Conservation (phyloP, 2,329 filamentous ascomycete genomes). For the Corinectria fuckeliana region DNA sequence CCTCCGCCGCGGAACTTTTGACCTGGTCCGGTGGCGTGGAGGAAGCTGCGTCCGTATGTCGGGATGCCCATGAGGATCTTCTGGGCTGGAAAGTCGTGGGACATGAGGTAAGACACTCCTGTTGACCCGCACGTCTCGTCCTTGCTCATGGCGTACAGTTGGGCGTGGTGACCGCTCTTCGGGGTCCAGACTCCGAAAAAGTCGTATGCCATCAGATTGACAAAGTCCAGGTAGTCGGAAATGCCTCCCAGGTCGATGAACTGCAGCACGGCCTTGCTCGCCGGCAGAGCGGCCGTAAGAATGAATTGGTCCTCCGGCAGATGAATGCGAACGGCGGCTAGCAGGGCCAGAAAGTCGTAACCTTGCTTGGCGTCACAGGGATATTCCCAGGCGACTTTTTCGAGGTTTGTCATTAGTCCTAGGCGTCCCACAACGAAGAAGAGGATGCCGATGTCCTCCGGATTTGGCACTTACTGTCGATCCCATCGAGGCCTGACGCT, state of each 20-base stretch:
- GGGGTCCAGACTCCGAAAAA: slow-evolving; percentile 75
- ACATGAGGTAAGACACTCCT: slow-evolving; percentile 69
- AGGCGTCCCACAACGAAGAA: background rate
- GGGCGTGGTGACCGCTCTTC: slow-evolving; percentile 75
- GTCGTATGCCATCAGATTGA: slow-evolving; percentile 85
- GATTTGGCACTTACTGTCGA: slow-evolving; percentile 68
- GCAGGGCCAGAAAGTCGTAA: slow-evolving; percentile 71
- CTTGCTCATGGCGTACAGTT: slow-evolving; percentile 69
- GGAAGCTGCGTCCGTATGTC: slow-evolving; percentile 77
- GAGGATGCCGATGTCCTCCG: background rate
- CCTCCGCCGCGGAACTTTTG: slow-evolving; percentile 62
- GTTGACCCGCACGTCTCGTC: slow-evolving; percentile 71
- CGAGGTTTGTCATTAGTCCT: slow-evolving; percentile 17
- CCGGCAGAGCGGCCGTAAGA: slow-evolving; percentile 75
- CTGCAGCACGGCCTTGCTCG: slow-evolving; percentile 68
- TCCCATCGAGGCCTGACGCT: slow-evolving; percentile 65
- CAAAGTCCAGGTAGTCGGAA: slow-evolving; percentile 71
- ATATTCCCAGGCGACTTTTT: slow-evolving; percentile 80
- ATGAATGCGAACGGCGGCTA: slow-evolving; percentile 69
- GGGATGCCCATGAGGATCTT: slow-evolving; percentile 81
- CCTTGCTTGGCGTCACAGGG: slow-evolving; percentile 71
- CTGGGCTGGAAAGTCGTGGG: slow-evolving; percentile 69
- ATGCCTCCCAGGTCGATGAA: slow-evolving; percentile 71
- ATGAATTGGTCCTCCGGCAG: slow-evolving; percentile 74
- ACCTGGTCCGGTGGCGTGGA: slow-evolving; percentile 68